Evolutionary conservation across 345 rosid genomes (phyloP).

Genomic region (Hibiscus tridactylites): DNA sequence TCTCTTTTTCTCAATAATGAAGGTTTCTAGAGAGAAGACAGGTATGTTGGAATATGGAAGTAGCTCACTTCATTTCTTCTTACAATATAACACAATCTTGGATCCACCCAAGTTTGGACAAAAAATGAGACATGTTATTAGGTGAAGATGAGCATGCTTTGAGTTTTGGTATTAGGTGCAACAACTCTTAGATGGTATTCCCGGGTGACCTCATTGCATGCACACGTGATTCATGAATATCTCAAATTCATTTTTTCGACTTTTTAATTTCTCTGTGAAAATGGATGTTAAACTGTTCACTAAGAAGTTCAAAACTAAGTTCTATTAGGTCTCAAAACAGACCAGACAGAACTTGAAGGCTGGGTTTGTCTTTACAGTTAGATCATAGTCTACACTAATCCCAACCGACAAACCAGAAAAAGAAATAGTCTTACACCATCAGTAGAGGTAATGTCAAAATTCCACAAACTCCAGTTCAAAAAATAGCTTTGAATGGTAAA

Average conservation of each 20-base stretch:
- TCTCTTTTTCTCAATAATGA: not conserved
- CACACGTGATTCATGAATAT: not conserved
- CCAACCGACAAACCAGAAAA: not conserved
- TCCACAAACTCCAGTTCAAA: slow-evolving; percentile 1
- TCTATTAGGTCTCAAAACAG: no score
- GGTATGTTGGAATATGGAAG: not conserved
- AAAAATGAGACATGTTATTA: not conserved
- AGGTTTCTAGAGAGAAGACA: not conserved
- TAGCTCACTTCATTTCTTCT: not conserved
- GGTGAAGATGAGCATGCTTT: not conserved
- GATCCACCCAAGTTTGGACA: not conserved
- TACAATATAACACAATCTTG: not conserved
- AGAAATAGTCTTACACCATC: not conserved
- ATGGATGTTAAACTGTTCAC: no score
- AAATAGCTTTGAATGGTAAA: not conserved
- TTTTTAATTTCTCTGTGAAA: no score
- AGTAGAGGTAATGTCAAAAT: not conserved
- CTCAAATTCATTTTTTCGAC: no score
- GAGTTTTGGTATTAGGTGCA: not conserved
- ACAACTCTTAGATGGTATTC: not conserved
- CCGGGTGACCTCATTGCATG: not conserved
- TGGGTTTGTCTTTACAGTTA: not conserved
- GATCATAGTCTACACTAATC: not conserved
- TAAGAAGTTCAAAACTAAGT: no score
- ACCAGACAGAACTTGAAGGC: not conserved